A percentile compares a stretch with the other conserved stretches of the same genome.
These are phyloP conservation scores for Fusarium palustre DNA, from an alignment of 2,329 filamentous ascomycete genomes.

Conservation along the genomic window DNA sequence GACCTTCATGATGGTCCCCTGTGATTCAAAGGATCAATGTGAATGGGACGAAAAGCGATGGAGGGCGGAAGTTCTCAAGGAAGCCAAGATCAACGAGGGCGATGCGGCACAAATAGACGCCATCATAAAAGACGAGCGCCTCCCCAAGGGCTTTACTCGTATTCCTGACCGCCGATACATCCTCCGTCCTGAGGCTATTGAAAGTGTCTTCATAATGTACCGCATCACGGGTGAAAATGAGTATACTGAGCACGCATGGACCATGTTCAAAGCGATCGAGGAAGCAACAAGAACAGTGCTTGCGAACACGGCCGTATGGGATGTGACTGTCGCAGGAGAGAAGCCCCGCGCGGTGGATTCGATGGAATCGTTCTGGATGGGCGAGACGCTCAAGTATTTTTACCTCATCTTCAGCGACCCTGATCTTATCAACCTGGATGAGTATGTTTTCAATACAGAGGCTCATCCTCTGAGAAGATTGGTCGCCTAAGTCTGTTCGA, in stretches of 20 bases:
- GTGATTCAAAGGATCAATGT: conserved; percentile 51
- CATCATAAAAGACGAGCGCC: conserved; percentile 46
- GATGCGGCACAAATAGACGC: conserved; percentile 39
- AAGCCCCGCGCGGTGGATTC: conserved; percentile 62
- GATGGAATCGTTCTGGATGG: conserved; percentile 64
- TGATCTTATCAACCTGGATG: conserved; percentile 57
- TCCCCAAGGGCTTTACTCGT: conserved; percentile 72
- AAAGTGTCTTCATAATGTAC: conserved; percentile 66
- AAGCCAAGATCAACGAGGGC: conserved; percentile 42
- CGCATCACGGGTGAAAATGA: conserved; percentile 61
- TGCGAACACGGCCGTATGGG: conserved; percentile 62
- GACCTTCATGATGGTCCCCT: conserved; percentile 57
- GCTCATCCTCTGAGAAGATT: conserved; percentile 41
- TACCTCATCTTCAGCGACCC: conserved; percentile 50
- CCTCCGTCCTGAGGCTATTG: conserved; percentile 65
- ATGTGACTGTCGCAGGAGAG: conserved; percentile 50
- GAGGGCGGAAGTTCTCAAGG: conserved; percentile 50
- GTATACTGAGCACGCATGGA: conserved; percentile 63
- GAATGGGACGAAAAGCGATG: conserved; percentile 53
- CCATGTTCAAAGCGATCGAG: conserved; percentile 64
- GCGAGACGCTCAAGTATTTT: conserved; percentile 50
- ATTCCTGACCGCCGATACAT: conserved; percentile 63
- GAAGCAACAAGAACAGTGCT: conserved; percentile 60
- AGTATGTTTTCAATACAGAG: conserved; percentile 47
- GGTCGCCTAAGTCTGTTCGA: conserved; percentile 8